Evolutionary conservation across 345 rosid genomes (phyloP).

Genomic region (Syzygium grande): DNA sequence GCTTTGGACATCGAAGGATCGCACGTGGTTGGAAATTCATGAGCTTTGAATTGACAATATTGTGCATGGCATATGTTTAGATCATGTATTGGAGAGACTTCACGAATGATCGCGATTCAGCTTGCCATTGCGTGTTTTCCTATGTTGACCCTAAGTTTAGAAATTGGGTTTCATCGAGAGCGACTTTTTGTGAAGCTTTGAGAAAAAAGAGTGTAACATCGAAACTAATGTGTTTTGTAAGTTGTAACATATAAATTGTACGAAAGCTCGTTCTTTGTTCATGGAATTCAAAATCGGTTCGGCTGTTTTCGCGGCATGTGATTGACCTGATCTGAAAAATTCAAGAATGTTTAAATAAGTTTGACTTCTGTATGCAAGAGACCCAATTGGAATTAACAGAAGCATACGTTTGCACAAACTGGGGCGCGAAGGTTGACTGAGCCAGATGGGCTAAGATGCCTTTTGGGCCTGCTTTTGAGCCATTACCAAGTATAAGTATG

Average conservation of each 20-base stretch:
- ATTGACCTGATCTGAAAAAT: not conserved
- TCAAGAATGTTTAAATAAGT: not conserved
- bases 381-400: not conserved
- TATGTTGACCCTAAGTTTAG: too few relatives aligned
- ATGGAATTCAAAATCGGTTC: not conserved
- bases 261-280: not conserved
- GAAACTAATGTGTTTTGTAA: not conserved
- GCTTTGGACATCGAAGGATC: not conserved
- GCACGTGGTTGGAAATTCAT: not conserved
- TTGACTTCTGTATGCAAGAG: not conserved
- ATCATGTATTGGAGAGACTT: not conserved
- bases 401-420: not conserved
- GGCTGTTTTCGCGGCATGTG: not conserved
- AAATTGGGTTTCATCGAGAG: not conserved
- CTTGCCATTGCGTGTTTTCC: too few relatives aligned
- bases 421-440: not conserved
- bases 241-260: not conserved
- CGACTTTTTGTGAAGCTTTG: rapidly evolving
- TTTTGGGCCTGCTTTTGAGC: not conserved
- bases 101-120: rapidly evolving
- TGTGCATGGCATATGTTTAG: not conserved
- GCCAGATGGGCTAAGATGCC: not conserved
- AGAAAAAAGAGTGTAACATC: not conserved
- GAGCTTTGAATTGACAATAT: not conserved
- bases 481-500: not conserved